Conservation (phyloP, 768 basidiomycete species). For the Cyclocybe cylindracea region DNA sequence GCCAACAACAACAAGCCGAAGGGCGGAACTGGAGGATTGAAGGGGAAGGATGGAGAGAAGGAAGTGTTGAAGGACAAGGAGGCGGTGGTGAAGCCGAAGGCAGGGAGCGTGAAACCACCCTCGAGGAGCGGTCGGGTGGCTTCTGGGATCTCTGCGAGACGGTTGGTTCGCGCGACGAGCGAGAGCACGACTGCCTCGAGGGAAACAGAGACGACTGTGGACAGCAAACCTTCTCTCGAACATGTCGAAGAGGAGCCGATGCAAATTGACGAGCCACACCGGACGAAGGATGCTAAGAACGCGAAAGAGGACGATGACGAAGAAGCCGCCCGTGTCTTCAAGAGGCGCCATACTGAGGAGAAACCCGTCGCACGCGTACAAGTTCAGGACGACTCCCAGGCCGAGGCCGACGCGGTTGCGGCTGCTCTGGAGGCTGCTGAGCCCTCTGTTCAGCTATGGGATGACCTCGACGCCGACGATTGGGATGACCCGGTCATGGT, state of each 20-base stretch:
- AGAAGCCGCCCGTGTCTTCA: conserved; percentile 52
- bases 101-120: not conserved
- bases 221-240: conserved; percentile 7
- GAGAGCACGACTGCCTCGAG: conserved; percentile 17
- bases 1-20: conserved; percentile 32
- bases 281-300: not conserved
- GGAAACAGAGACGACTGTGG: conserved; percentile 8
- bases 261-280: conserved; percentile 14
- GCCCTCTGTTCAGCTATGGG: conserved; percentile 58
- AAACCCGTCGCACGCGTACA: conserved; percentile 27
- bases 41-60: conserved; percentile 45
- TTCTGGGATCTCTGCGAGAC: conserved; percentile 10
- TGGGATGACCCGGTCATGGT: conserved; percentile 95
- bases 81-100: conserved; percentile 21
- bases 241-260: conserved; percentile 18
- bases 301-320: conserved; percentile 38
- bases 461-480: conserved; percentile 90
- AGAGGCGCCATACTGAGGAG: conserved; percentile 63
- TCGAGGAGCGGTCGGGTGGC: conserved; percentile 8
- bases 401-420: conserved; percentile 39
- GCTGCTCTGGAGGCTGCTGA: conserved; percentile 42
- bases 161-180: conserved; percentile 12
- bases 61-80: conserved; percentile 23
- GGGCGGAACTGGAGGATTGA: conserved; percentile 21
- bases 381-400: conserved; percentile 37